These are phyloP conservation scores for Ophiostoma quercus DNA, from an alignment of 2,329 filamentous ascomycete genomes.

Conservation along the genomic window DNA sequence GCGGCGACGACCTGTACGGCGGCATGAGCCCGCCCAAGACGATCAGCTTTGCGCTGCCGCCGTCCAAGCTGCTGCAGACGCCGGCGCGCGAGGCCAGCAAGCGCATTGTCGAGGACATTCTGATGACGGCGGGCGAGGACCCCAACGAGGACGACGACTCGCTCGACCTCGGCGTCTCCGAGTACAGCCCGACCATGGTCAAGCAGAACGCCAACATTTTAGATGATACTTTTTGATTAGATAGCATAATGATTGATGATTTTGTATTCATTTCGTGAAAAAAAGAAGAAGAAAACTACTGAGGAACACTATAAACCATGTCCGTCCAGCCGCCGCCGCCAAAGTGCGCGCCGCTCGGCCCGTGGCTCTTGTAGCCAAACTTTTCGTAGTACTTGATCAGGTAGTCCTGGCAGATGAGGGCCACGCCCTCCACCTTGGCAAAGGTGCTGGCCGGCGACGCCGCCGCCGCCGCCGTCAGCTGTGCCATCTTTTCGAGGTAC, in stretches of 20 bases:
- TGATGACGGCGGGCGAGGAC: slow-evolving; percentile 67
- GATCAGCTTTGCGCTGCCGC: slow-evolving; percentile 76
- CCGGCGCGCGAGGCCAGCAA: slow-evolving; percentile 79
- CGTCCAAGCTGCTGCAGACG: slow-evolving; percentile 72
- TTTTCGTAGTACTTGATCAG: slow-evolving; percentile 69
- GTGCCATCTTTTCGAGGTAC: slow-evolving; percentile 68
- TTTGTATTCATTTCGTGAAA: too few species aligned
- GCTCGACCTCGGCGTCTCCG: slow-evolving; percentile 43
- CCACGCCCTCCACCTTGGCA: slow-evolving; percentile 51
- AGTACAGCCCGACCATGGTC: slow-evolving; percentile 61
- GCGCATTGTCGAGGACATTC: slow-evolving; percentile 73
- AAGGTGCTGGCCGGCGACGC: slow-evolving; percentile 40
- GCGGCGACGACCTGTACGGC: slow-evolving; percentile 61
- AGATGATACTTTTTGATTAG: slow-evolving; percentile 53
- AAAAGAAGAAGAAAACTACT: too few species aligned
- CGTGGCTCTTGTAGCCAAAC: slow-evolving; percentile 66
- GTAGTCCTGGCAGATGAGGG: slow-evolving; percentile 70
- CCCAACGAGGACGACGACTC: slow-evolving; percentile 14
- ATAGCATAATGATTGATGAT: too few species aligned
- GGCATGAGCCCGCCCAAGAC: slow-evolving; percentile 91
- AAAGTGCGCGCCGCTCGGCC: slow-evolving; percentile 64
- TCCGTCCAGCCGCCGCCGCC: slow-evolving; percentile 78
- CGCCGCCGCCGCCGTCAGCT: slow-evolving; percentile 52
- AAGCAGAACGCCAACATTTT: slow-evolving; percentile 59
- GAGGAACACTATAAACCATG: slow-evolving; percentile 43